Evolutionary conservation across 495 filamentous ascomycete genomes (phyloP), one percentile per base, ranked within the genome.

Genomic region (Polyplosphaeria fusca): DNA sequence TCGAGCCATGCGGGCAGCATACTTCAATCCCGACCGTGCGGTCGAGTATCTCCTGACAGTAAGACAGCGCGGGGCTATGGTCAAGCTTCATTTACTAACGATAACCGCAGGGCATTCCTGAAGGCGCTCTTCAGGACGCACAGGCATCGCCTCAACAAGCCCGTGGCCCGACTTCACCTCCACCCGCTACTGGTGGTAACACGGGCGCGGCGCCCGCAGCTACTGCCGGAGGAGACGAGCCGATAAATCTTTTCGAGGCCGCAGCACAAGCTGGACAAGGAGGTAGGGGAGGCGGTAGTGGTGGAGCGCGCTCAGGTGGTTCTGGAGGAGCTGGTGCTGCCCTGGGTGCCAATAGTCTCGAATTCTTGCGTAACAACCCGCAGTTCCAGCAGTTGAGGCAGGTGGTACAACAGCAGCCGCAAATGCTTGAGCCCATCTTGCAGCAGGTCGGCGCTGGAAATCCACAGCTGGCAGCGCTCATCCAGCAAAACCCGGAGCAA

Each of bases 301-400:
- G 50, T 45, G 67, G 63, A 9, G 44, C 61, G 16, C 55, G 55
- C 14, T 69, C 54, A n/a, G 58, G 60, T 13, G 68, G 58, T 39
- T 62, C 55, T 27, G 77, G 71, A 39, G 79, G 70, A 44, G 80
- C 72, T 43, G 80, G 74, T 35, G 80, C 75, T 27, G 82, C 79
- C 50, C 80, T 77, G 23, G 79, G 77, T 2, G 76, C 87, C 2
- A 85, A 83, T 5, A 95, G 88, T 63, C 84, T 98, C 32, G 92
- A 96, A 41, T 96, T 92, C 73, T 81, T 98, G n/a, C 87, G 93
- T 45, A 88, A 87, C 71, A 96, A 97, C 71, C 85, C 90, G 23
- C 90, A 96, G 72, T 98, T 98, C 74, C 93, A 97, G 71, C 93
- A 98, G 70, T 82, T 98, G 28, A 87, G 93, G 27, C 90, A 95